These are phyloP conservation scores for Boletales sp. DNA, from an alignment of 768 basidiomycete species.

Conservation along the genomic window DNA sequence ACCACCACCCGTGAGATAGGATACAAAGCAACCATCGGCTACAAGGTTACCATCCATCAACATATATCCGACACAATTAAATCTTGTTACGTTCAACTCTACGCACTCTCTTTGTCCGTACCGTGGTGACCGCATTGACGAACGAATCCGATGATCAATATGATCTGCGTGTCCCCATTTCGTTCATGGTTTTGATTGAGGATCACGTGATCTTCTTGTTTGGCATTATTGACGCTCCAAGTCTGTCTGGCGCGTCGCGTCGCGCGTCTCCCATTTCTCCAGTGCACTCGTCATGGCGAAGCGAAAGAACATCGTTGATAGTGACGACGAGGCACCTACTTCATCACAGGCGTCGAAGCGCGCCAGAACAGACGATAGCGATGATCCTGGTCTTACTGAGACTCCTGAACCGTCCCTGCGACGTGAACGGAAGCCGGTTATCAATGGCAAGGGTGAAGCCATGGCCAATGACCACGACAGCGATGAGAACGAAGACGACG, in stretches of 20 bases:
- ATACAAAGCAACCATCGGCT: conserved; percentile 13
- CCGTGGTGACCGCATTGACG: too few species aligned
- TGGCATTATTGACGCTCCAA: conserved; percentile 16
- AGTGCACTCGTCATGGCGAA: conserved; percentile 45
- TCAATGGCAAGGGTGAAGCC: conserved; percentile 32
- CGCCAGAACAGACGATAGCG: conserved; percentile 39
- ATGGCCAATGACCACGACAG: conserved; percentile 28
- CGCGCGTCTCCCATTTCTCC: conserved; percentile 13
- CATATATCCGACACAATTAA: neutral
- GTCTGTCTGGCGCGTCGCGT: conserved; percentile 24
- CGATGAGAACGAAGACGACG: conserved; percentile 27
- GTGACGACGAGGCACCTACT: conserved; percentile 37
- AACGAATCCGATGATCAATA: too few species aligned
- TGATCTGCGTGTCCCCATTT: too few species aligned
- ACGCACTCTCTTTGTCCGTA: too few species aligned
- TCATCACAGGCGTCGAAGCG: conserved; percentile 41
- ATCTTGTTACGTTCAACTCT: neutral
- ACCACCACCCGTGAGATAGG: conserved; percentile 13
- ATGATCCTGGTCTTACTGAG: conserved; percentile 23
- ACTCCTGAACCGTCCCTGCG: conserved; percentile 11
- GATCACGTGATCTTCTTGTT: conserved; percentile 15
- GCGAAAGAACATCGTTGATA: conserved; percentile 42
- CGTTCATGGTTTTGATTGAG: neutral
- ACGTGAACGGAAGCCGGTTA: conserved; percentile 28
- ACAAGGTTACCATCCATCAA: neutral